Evolutionary conservation across 495 filamentous ascomycete species (phyloP), one percentile per base, ranked within the genome.

Genomic region (Platismatia glauca): DNA sequence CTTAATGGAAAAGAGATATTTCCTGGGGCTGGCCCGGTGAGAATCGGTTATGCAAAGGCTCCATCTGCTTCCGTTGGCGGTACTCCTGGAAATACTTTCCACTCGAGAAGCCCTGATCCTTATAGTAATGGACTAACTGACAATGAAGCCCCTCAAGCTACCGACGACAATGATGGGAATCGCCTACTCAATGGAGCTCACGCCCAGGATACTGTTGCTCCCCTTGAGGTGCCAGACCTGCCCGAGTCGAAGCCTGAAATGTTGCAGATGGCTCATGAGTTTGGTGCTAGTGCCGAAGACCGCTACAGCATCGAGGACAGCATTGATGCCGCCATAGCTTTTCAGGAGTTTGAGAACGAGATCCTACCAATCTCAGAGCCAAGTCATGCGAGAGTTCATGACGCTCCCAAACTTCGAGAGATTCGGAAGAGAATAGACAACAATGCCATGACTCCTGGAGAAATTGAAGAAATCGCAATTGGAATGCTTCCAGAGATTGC

Each of bases 1-100:
- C 86, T 95, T 71, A 96, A 97, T 69, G 91, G 91, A 64, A 96
- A 95, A 75, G 94, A 98, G 72, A 96, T 98, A 56, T 97, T 98
- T 77, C 95, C 94, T 11, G 95, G 94, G 53, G 92, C 91, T 61
- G 94, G 95, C 20, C 91, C 94, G 16, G 89, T 97, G 50, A 80
- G 92, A 60, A 97, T 98, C 70, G 95, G 95, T 59, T 98, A 94
- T 73, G 94, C 95, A 24, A 98, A 98, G 74, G 94, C 91, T 48
- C 93, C 92, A 24, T 93, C 91, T 37, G 82, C 89, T 39, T 89
- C 89, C 61, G 86, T 84, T 44, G 71, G 76, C 61, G 86, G 83
- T 11, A 94, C 95, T 13, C 92, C 93, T 46, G 91, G 90, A 29
- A 86, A 89, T 62, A 92, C 92, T 22, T 89, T 92, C 74, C 89